phyloP scores from a whole-genome alignment of 257 asterid genomes.

The Solanum rostratum region DNA sequence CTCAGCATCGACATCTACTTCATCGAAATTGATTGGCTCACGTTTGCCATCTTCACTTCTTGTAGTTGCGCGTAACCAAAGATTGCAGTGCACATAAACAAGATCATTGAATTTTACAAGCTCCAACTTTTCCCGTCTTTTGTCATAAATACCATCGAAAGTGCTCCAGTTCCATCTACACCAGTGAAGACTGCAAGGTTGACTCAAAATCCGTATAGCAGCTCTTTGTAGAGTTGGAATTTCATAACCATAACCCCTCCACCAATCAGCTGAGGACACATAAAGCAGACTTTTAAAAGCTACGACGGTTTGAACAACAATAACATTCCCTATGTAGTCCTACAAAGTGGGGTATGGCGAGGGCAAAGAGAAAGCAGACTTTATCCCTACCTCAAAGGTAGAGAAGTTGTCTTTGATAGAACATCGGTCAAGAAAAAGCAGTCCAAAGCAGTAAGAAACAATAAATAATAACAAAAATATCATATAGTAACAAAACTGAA shows the following conservation, averaged over 20 bases:
- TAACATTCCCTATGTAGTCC: background rate
- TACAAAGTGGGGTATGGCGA: background rate
- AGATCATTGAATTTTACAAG: conserved; percentile 24
- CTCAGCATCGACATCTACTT: conserved; percentile 17
- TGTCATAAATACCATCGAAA: conserved; percentile 15
- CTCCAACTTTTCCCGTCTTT: conserved; percentile 9
- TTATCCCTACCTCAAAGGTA: background rate
- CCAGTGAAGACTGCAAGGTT: conserved; percentile 35
- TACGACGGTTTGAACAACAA: background rate
- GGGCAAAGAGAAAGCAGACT: background rate
- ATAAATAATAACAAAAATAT: background rate
- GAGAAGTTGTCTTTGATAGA: background rate
- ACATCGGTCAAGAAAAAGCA: background rate
- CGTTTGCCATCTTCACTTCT: conserved; percentile 15
- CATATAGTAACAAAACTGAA: background rate
- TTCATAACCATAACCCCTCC: conserved; percentile 40
- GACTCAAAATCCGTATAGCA: conserved; percentile 31
- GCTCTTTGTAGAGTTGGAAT: conserved; percentile 31
- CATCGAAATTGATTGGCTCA: conserved; percentile 22
- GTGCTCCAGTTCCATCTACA: conserved; percentile 40
- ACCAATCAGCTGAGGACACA: conserved; percentile 31
- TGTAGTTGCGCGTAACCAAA: conserved; percentile 24
- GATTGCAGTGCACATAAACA: conserved; percentile 32
- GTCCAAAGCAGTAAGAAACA: background rate
- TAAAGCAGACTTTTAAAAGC: background rate